Base-by-base conservation (phyloP, 2,329 filamentous ascomycete genomes). In the Bisporella sp. region DNA sequence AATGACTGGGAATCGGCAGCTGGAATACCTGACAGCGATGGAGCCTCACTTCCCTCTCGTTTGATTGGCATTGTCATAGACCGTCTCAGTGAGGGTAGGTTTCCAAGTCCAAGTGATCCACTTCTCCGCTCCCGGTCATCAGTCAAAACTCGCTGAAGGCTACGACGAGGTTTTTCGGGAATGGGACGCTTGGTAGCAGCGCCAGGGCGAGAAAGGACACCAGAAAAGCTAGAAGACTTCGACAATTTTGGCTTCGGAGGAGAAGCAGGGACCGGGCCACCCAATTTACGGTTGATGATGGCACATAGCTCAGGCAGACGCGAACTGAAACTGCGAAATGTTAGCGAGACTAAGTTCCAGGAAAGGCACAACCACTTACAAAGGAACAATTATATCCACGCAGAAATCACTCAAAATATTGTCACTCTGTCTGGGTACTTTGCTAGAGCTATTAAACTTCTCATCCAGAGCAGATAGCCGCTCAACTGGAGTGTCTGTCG, bases 381-480 rank as follows among this genome's bases (percentile, higher is more conserved):
- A 92, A 33, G 88, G 87, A 42, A 89, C 72, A 58, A 93, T 82
- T 40, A 93, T 84, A 62, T 93, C 87, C 12, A 87, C 74, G 62
- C 87, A 92, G 63, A 92, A 93, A 63, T 86, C 84, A 55, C 78
- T 81, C 5, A 91, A 70, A 5, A 84, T 80, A 61, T 91, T 87
- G 31, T 64, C 59, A 33, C 57, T 56, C 49, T 58, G 53, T 46
- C 54, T 62, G 41, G 40, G 41, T 21, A 21, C 21, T 21, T 21
- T 21, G 21, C 3, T 21, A 49, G 29, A 51, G 40, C 21, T 54
- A 37, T 37, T 40, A 9, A 12, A 28, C 9, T 37, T 53, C 31
- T 54, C 50, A 30, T 21, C 31, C 68, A 57, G 50, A 69, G 71
- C 51, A 71, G 70, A 44, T 67, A 65, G 49, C 64, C 66, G 49